phyloP scores from a whole-genome alignment of 768 basidiomycete species.

The Pulveroboletus sp. region DNA sequence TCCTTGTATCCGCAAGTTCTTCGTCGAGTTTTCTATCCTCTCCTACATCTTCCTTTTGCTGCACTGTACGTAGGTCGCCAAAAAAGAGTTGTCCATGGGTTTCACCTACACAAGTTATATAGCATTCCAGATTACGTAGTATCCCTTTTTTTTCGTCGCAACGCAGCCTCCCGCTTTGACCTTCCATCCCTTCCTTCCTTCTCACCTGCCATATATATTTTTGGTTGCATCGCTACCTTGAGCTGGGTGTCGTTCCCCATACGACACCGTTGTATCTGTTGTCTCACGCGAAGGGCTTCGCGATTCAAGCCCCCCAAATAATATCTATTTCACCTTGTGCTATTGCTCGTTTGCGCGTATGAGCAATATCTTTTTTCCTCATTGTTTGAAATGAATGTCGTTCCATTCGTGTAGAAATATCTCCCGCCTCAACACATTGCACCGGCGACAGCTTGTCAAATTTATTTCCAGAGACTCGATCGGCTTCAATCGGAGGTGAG shows the following conservation, averaged over 20 bases:
- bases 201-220: conserved; percentile 31
- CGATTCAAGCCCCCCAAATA: conserved; percentile 42
- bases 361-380: neutral
- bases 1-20: conserved; percentile 5
- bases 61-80: conserved; percentile 17
- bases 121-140: conserved; percentile 9
- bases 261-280: conserved; percentile 24
- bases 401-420: conserved; percentile 2
- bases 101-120: conserved; percentile 13
- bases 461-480: too few relatives aligned
- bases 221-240: conserved; percentile 23
- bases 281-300: conserved; percentile 49
- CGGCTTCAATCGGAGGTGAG: too few relatives aligned
- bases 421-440: too few relatives aligned
- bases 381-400: neutral
- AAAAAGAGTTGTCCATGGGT: conserved; percentile 17
- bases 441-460: too few relatives aligned
- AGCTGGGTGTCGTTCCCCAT: conserved; percentile 8
- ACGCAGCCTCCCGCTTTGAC: too few relatives aligned
- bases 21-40: neutral
- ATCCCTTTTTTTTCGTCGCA: neutral
- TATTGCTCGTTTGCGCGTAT: neutral
- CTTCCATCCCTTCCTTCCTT: conserved; percentile 7
- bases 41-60: neutral
- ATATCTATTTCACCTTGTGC: conserved; percentile 16